Evolutionary conservation across 768 basidiomycete genomes (phyloP).

Genomic region (Lentinula lateritia): DNA sequence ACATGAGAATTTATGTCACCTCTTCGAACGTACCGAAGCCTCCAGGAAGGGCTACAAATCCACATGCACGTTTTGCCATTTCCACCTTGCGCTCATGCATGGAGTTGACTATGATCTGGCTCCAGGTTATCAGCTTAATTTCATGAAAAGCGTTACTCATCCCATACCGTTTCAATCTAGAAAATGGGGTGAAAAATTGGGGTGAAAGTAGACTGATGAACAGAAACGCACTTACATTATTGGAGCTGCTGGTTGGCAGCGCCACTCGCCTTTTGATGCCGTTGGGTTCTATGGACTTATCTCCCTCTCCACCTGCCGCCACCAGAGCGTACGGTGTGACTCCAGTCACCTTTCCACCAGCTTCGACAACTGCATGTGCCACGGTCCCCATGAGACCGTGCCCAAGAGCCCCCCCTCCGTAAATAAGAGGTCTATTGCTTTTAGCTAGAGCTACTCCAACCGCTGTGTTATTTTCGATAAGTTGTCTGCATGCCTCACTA

Average conservation of each 20-base stretch:
- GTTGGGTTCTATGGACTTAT: slow-evolving; percentile 23
- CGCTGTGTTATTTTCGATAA: slow-evolving; percentile 33
- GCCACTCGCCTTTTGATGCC: slow-evolving; percentile 10
- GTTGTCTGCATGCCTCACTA: neutral
- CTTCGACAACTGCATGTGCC: slow-evolving; percentile 55
- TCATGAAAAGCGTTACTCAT: slow-evolving; percentile 6
- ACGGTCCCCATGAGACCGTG: slow-evolving; percentile 73
- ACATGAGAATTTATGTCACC: slow-evolving; percentile 27
- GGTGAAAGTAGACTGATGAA: too few species aligned
- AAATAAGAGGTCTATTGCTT: slow-evolving; percentile 62
- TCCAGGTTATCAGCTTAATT: slow-evolving; percentile 6
- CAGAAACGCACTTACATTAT: slow-evolving; percentile 4
- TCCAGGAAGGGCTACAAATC: slow-evolving; percentile 87
- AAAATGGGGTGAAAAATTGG: neutral
- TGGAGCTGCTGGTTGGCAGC: neutral
- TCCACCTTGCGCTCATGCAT: slow-evolving; percentile 90
- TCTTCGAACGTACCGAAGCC: slow-evolving; percentile 97
- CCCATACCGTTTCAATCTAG: neutral
- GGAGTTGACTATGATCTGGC: slow-evolving; percentile 64
- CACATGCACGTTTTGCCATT: slow-evolving; percentile 79
- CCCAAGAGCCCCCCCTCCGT: slow-evolving; percentile 80
- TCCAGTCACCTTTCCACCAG: slow-evolving; percentile 71
- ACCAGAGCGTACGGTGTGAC: slow-evolving; percentile 77
- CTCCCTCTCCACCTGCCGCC: slow-evolving; percentile 55
- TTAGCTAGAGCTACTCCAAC: slow-evolving; percentile 68